Evolutionary conservation across 805 yeast species (phyloP).

Genomic region (Ogataea naganishii): DNA sequence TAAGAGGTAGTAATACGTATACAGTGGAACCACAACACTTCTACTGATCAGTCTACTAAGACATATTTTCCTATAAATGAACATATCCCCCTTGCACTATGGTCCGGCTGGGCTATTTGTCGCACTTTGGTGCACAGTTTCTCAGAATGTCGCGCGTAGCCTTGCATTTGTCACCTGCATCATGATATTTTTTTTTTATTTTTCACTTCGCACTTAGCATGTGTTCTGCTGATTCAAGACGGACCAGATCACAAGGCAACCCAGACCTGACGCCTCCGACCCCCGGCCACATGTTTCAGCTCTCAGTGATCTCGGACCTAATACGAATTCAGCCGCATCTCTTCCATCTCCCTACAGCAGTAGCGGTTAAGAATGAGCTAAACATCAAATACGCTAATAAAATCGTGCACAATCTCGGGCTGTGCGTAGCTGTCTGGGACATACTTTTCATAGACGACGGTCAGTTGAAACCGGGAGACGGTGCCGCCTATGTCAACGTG

Average conservation of each 20-base stretch:
- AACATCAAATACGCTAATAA: constrained; percentile 82
- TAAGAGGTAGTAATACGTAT: no score
- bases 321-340: constrained; percentile 84
- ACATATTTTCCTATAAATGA: no score
- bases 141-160: no score
- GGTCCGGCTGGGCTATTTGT: no score
- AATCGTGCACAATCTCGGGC: constrained; percentile 75
- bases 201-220: not conserved
- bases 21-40: no score
- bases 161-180: no score
- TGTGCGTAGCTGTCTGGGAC: constrained; percentile 82
- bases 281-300: constrained; percentile 60
- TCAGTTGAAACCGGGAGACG: constrained; percentile 87
- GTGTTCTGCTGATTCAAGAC: not conserved
- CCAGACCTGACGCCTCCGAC: no score
- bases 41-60: no score
- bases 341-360: constrained; percentile 62
- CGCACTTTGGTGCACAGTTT: no score
- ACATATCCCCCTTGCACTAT: no score
- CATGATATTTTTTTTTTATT: not conserved
- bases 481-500: constrained; percentile 72
- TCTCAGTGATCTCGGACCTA: constrained; percentile 73
- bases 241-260: no score
- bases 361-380: constrained; percentile 71
- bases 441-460: constrained; percentile 80